Evolutionary conservation across 2,329 filamentous ascomycete genomes (phyloP).

Genomic region (Fusarium mangiferae): DNA sequence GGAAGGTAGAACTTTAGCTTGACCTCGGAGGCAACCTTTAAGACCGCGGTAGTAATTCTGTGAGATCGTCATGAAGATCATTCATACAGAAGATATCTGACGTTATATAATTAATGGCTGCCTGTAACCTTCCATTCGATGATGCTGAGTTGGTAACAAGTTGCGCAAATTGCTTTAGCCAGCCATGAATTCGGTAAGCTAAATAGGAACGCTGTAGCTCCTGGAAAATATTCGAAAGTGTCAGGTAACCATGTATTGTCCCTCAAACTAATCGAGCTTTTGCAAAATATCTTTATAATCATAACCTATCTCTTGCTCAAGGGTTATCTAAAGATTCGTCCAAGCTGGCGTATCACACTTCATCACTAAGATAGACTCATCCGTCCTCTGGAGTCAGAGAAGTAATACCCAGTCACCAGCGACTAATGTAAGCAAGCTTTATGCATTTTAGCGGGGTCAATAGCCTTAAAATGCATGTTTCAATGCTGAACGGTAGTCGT

Average conservation of each 20-base stretch:
- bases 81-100: too few relatives aligned
- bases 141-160: too few relatives aligned
- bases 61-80: too few relatives aligned
- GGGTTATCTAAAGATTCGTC: background rate
- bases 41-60: too few relatives aligned
- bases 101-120: too few relatives aligned
- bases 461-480: rapidly evolving
- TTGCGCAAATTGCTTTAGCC: rapidly evolving
- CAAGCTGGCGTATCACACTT: too few relatives aligned
- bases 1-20: background rate
- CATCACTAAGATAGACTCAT: background rate
- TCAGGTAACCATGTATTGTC: background rate
- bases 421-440: background rate
- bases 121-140: too few relatives aligned
- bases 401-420: rapidly evolving
- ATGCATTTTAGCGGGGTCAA: too few relatives aligned
- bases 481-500: background rate
- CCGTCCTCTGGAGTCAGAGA: background rate
- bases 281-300: too few relatives aligned
- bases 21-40: too few relatives aligned
- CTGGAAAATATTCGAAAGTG: rapidly evolving
- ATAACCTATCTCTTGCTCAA: background rate
- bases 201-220: too few relatives aligned
- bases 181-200: rapidly evolving
- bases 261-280: background rate